Percentiles rank a stretch among this genome's conserved stretches.
These are phyloP conservation scores for Lactarius pseudohatsudake DNA, from an alignment of 768 basidiomycete species.

Conservation along the genomic window DNA sequence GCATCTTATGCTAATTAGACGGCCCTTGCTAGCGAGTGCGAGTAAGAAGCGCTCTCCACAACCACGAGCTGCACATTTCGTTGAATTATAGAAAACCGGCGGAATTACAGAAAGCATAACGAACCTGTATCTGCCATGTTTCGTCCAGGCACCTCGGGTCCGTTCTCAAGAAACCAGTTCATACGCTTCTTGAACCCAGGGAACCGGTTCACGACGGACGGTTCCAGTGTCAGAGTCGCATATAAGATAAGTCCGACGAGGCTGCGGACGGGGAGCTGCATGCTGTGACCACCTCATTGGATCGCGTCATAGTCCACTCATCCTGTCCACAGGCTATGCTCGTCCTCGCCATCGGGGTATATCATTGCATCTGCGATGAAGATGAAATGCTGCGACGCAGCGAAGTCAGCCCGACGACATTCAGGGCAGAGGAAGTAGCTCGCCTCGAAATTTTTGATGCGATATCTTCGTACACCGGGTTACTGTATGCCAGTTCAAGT, in stretches of 20 bases:
- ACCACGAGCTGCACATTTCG: slow-evolving; percentile 42
- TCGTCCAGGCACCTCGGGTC: slow-evolving; percentile 80
- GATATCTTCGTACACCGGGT: slow-evolving; percentile 97
- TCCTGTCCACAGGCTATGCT: slow-evolving; percentile 92
- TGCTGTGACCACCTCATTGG: slow-evolving; percentile 77
- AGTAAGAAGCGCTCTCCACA: slow-evolving; percentile 85
- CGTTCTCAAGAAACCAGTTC: slow-evolving; percentile 97
- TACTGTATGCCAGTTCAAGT: slow-evolving; percentile 88
- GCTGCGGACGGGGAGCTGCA: slow-evolving; percentile 91
- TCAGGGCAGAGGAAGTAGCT: slow-evolving; percentile 14
- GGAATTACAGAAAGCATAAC: slow-evolving; percentile 17
- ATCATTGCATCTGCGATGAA: slow-evolving; percentile 99
- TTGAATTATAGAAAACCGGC: slow-evolving; percentile 29
- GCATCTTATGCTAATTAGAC: slow-evolving; percentile 48
- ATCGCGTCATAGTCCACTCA: slow-evolving; percentile 99
- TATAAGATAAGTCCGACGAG: slow-evolving; percentile 98
- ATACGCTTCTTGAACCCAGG: slow-evolving; percentile 98
- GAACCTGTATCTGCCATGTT: slow-evolving; percentile 96
- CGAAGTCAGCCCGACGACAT: slow-evolving; percentile 4
- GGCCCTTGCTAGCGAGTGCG: slow-evolving; percentile 89
- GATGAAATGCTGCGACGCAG: slow-evolving; percentile 78
- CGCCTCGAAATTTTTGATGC: slow-evolving; percentile 95
- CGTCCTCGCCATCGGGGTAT: slow-evolving; percentile 73
- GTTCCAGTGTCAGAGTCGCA: slow-evolving; percentile 92
- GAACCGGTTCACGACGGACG: slow-evolving; percentile 82